Conservation (phyloP, 345 rosid species). For the Rhodomyrtus tomentosa region DNA sequence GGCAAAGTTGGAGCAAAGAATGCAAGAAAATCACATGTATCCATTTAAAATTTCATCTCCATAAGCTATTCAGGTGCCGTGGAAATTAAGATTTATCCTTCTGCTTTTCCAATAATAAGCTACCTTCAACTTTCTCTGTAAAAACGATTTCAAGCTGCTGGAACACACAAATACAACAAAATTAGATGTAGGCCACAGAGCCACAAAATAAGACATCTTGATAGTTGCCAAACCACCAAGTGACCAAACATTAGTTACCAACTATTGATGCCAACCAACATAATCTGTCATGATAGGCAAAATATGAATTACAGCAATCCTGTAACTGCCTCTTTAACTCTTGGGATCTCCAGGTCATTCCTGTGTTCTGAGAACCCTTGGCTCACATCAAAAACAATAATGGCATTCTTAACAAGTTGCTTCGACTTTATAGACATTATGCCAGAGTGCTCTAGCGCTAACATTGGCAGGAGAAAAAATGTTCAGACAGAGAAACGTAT, state of each 20-base stretch:
- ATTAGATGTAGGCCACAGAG: neutral
- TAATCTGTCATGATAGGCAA: neutral
- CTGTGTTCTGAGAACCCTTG: neutral
- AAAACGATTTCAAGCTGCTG: neutral
- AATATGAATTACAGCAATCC: neutral
- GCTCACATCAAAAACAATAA: neutral
- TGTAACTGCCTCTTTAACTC: neutral
- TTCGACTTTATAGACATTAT: neutral
- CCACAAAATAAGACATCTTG: neutral
- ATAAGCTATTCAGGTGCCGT: neutral
- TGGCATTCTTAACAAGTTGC: neutral
- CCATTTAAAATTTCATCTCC: neutral
- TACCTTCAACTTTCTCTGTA: neutral
- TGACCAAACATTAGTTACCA: neutral
- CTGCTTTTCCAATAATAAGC: neutral
- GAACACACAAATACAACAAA: neutral
- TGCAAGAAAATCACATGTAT: neutral
- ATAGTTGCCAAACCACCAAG: neutral
- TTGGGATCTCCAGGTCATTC: neutral
- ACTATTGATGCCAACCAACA: neutral
- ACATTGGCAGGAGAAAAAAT: neutral
- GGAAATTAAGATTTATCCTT: neutral
- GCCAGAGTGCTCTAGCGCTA: neutral
- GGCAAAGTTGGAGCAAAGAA: neutral
- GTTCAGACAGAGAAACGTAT: neutral